Evolutionary conservation across 495 filamentous ascomycete species (phyloP), one percentile per base, ranked within the genome.

Genomic region (Penicillium waksmanii): DNA sequence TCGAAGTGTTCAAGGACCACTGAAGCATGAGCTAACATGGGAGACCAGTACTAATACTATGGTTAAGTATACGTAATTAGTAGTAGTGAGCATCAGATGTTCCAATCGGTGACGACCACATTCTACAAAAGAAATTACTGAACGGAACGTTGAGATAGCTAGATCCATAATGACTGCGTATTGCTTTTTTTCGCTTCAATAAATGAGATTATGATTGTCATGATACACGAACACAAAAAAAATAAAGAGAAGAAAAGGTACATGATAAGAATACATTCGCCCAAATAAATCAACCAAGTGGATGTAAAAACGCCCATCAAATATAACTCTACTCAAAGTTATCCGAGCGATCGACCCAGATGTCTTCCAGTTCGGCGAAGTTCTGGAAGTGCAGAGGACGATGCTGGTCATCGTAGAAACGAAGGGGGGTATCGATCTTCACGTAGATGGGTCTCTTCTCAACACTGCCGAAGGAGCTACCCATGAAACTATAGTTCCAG

Each of bases 401-500:
- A 73, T 99, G 96, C 67, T 91, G 85, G 68, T 93, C 92, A 69
- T 88, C 91, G 78, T 99, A 99, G 80, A 97, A 99, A 10, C 86
- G 65, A 56, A 89, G 65, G 21, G 96, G 96, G 21, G 89, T 92
- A 79, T 98, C 96, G 60, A 99, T 86, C 82, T 94, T 95, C 58
- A 97, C 93, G 69, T 91, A 87, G 51, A 95, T 84, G 31, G 87
- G 80, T 74, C 90, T 92, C 86, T 96, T 97, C 81, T 97, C 94
- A 53, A 96, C 81, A 18, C 84, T 85, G 47, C 86, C 86, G 70
- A 97, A 99, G 15, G 85, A 85, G 58, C 88, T 91, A 40, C 95
- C 95, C 87, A 97, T 93, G 80, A 98, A 98, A 72, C 89, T 95
- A 74, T 96, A 99, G 75, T 99, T 99, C 96, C 96, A 99, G 23